Evolutionary conservation across 345 rosid genomes (phyloP).

Genomic region (Brassica nigra): DNA sequence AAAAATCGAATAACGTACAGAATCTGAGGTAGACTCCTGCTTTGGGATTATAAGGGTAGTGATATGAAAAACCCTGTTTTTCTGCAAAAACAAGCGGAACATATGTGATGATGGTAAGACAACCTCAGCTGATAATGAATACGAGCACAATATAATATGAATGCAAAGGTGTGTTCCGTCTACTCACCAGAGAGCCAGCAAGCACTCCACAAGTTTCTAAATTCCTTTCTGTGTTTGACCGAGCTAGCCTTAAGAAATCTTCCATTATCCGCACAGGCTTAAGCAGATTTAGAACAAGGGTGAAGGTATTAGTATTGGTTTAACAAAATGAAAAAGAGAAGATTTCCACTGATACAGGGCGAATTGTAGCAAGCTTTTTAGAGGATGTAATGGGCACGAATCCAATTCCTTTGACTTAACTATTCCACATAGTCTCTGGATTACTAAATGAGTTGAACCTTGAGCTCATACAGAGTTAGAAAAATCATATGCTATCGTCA

Average conservation of each 20-base stretch:
- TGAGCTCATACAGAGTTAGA: neutral
- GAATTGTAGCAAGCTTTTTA: neutral
- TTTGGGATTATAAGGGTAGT: slow-evolving; percentile 92
- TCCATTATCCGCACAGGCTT: slow-evolving; percentile 92
- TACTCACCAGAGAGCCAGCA: slow-evolving; percentile 88
- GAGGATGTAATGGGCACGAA: neutral
- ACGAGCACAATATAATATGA: neutral
- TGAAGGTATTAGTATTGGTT: slow-evolving; percentile 17
- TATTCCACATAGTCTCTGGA: neutral
- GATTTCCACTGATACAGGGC: neutral
- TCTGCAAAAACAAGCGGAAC: slow-evolving; percentile 46
- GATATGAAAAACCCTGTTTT: slow-evolving; percentile 92
- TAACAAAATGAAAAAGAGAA: neutral
- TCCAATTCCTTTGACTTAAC: neutral
- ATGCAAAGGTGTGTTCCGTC: neutral
- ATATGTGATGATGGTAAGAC: slow-evolving; percentile 29
- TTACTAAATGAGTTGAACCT: slow-evolving; percentile 3
- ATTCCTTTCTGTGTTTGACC: slow-evolving; percentile 77
- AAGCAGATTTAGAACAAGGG: slow-evolving; percentile 20
- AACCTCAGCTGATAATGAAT: neutral
- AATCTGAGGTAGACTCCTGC: slow-evolving; percentile 98
- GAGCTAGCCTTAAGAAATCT: slow-evolving; percentile 82
- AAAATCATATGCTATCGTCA: neutral
- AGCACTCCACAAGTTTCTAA: slow-evolving; percentile 94
- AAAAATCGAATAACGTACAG: slow-evolving; percentile 47